These are phyloP conservation scores for Astragalus membranaceus DNA, from an alignment of 306 rosid genomes.

Conservation along the genomic window DNA sequence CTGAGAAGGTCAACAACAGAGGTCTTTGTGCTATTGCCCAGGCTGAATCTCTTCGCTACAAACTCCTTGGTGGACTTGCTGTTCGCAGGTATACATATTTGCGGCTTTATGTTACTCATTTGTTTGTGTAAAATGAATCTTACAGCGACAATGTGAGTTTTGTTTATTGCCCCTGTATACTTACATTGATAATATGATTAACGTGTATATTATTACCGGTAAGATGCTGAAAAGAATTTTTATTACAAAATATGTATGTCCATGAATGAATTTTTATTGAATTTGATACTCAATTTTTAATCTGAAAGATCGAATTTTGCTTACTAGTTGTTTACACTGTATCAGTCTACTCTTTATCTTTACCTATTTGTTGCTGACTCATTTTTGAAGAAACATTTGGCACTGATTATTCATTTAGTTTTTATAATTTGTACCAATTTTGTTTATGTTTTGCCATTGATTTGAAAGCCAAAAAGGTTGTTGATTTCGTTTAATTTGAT, in stretches of 20 bases:
- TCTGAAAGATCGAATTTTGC: background rate
- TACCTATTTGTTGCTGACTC: background rate
- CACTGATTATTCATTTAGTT: background rate
- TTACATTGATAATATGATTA: background rate
- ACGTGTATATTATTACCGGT: background rate
- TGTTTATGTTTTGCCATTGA: background rate
- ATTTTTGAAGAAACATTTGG: background rate
- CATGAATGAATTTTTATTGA: background rate
- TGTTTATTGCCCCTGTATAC: background rate
- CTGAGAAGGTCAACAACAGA: background rate
- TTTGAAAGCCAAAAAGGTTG: background rate
- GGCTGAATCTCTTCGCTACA: background rate
- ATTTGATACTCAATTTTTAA: background rate
- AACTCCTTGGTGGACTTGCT: background rate
- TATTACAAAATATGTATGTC: background rate
- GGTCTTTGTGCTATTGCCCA: background rate
- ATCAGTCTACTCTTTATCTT: background rate
- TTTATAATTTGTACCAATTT: background rate
- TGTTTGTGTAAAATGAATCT: background rate
- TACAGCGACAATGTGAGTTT: background rate
- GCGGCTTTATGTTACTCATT: background rate
- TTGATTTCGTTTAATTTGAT: background rate
- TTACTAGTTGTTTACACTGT: background rate
- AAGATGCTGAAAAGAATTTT: background rate
- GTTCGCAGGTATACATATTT: background rate